Evolutionary conservation across 2,329 filamentous ascomycete species (phyloP).

Genomic region (Penicillium sclerotigenum): DNA sequence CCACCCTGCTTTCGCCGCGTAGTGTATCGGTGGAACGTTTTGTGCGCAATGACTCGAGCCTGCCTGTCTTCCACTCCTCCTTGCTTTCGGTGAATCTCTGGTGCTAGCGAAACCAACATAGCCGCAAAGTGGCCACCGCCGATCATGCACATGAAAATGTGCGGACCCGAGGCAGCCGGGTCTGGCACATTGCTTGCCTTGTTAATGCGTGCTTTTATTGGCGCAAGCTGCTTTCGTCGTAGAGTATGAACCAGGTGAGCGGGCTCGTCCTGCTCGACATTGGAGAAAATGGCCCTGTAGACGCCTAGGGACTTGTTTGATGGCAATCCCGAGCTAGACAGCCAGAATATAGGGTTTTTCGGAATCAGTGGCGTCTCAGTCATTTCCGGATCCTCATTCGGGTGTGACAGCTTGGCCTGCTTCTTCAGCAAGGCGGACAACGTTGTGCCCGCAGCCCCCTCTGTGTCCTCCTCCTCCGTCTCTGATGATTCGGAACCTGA

Average conservation of each 20-base stretch:
- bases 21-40: conserved; percentile 97
- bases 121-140: conserved; percentile 96
- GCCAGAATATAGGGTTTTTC: conserved; percentile 79
- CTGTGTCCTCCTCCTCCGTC: conserved; percentile 62
- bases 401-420: conserved; percentile 67
- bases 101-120: conserved; percentile 87
- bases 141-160: conserved; percentile 97
- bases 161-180: conserved; percentile 60
- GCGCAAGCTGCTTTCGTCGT: conserved; percentile 71
- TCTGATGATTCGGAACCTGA: conserved; percentile 70
- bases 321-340: conserved; percentile 71
- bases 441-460: conserved; percentile 48
- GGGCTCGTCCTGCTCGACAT: conserved; percentile 64
- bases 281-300: conserved; percentile 77
- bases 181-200: conserved; percentile 38
- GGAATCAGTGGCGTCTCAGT: conserved; percentile 53
- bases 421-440: conserved; percentile 75
- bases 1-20: conserved; percentile 95
- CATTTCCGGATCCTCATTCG: conserved; percentile 46
- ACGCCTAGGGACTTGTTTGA: conserved; percentile 77
- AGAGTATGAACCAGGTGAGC: conserved; percentile 65
- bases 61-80: conserved; percentile 74
- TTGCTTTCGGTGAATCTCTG: conserved; percentile 68
- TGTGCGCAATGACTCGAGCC: conserved; percentile 86
- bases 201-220: conserved; percentile 48